These are phyloP conservation scores for Pythium dissotocum DNA, from an alignment of 352 stramenopile species.

Conservation along the genomic window DNA sequence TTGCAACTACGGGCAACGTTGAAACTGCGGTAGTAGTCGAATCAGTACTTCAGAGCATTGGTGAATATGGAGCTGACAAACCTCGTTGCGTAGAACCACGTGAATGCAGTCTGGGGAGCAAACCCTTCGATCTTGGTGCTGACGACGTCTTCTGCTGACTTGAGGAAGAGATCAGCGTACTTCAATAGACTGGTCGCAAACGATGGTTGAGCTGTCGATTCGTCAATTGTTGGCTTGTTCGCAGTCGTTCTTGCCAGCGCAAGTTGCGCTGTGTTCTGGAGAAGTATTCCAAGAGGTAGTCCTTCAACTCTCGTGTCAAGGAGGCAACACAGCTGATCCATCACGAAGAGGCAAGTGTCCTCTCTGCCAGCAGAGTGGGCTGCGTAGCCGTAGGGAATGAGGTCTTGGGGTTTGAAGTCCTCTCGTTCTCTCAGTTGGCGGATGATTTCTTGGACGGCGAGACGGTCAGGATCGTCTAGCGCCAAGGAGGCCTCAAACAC, in stretches of 20 bases:
- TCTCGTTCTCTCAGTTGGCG: constrained; percentile 42
- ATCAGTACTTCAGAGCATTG: neutral
- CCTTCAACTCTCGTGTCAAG: neutral
- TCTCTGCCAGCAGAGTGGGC: constrained; percentile 37
- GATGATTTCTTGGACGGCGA: constrained; percentile 30
- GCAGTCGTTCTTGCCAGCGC: constrained; percentile 33
- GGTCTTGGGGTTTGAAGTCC: constrained; percentile 67
- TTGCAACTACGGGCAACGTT: constrained; percentile 65
- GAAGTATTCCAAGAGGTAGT: constrained; percentile 40
- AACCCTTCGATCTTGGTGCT: constrained; percentile 14
- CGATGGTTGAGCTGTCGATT: constrained; percentile 6
- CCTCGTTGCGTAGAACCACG: constrained; percentile 84
- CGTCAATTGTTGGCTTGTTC: neutral
- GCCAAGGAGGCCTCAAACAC: constrained; percentile 49
- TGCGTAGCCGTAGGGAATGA: constrained; percentile 53
- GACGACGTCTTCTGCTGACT: constrained; percentile 23
- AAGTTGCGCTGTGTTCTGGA: constrained; percentile 76
- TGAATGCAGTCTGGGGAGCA: constrained; percentile 49
- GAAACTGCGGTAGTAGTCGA: constrained; percentile 42
- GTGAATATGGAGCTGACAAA: constrained; percentile 23
- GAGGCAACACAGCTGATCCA: constrained; percentile 54
- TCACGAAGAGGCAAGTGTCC: constrained; percentile 41
- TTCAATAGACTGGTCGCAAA: constrained; percentile 44
- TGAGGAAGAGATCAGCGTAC: constrained; percentile 46
- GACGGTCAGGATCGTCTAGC: constrained; percentile 9